Percentiles rank a stretch among this genome's conserved stretches.
Conservation (phyloP, 139 green algal species). For the Prasinococcaceae sp. region DNA sequence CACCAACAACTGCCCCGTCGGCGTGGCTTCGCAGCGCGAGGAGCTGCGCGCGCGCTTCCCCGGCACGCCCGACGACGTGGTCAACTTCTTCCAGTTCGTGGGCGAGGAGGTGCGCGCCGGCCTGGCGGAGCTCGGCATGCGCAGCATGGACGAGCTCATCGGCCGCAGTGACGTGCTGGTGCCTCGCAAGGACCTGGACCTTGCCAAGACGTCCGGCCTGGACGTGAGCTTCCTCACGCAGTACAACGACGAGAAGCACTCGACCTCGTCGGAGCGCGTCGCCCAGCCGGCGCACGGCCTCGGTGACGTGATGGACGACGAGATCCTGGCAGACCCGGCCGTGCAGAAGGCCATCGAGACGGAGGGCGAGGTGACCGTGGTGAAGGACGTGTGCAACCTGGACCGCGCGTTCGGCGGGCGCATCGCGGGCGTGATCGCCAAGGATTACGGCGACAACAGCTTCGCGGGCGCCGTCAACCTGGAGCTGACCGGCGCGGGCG, state of each 20-base stretch:
- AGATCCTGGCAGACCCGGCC: constrained; percentile 68
- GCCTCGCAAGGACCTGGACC: constrained; percentile 37
- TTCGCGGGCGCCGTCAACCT: constrained; percentile 66
- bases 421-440: constrained; percentile 66
- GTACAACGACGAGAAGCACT: constrained; percentile 31
- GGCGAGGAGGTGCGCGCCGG: constrained; percentile 44
- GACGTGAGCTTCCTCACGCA: constrained; percentile 83
- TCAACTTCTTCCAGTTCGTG: constrained; percentile 96
- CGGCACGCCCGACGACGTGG: constrained; percentile 70
- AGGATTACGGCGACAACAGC: constrained; percentile 60
- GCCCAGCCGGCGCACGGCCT: constrained; percentile 33
- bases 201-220: constrained; percentile 79
- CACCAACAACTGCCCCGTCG: constrained; percentile 99
- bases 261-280: constrained; percentile 19
- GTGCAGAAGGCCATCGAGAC: constrained; percentile 44
- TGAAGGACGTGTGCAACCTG: constrained; percentile 65
- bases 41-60: constrained; percentile 94
- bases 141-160: constrained; percentile 81
- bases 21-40: constrained; percentile 89
- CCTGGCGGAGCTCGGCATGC: constrained; percentile 68
- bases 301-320: constrained; percentile 67
- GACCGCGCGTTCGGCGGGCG: constrained; percentile 63
- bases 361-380: constrained; percentile 28
- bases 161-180: constrained; percentile 45
- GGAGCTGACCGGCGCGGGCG: constrained; percentile 52